Evolutionary conservation across 352 stramenopile species (phyloP), one percentile per base, ranked within the genome.

Genomic region (Pythium guiyangense): DNA sequence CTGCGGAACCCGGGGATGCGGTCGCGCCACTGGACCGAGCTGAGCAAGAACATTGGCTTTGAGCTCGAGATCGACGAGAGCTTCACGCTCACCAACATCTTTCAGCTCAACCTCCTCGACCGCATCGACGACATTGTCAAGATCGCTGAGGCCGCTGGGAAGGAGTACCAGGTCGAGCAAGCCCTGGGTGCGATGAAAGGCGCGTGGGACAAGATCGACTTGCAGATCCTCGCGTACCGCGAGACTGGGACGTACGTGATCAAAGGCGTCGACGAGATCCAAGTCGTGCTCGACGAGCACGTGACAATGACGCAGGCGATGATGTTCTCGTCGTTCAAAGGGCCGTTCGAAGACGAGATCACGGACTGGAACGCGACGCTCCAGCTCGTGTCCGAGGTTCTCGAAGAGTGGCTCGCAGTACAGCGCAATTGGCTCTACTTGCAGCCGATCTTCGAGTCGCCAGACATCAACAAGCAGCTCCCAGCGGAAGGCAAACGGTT

Each of bases 401-500:
- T 98, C 11, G 94, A 98, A 60, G 94, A 98, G 58, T 98, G 94
- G 92, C 65, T 98, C 5, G 85, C 81, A 2, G 91, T 98, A n/a
- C 94, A 98, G 60, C 81, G 93, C 11, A 97, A 93, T 52, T 98
- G 94, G 94, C 62, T 98, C 25, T 98, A 98, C 54, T 61, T 98
- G 46, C 91, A 98, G 62, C 94, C 94, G 2, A 98, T 98, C 54
- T 98, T 98, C 51, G 94, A 98, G 57, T 97, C 88, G 0, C 82
- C 90, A 0, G 94, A 98, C 58, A 98, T 98, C 63, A 98, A 97
- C 69, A 98, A 98, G 64, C 94, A 98, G 60, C 82, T 98, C 6
- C 94, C 94, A 1, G 76, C 86, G 0, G 94, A 98, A 62, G 92
- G 90, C 9, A 98, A 98, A 60, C 81, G 93, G 2, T 98, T 98